A percentile compares a stretch with the other conserved stretches of the same genome.
phyloP scores from a whole-genome alignment of 768 basidiomycete genomes.

The Suillus subalutaceus region DNA sequence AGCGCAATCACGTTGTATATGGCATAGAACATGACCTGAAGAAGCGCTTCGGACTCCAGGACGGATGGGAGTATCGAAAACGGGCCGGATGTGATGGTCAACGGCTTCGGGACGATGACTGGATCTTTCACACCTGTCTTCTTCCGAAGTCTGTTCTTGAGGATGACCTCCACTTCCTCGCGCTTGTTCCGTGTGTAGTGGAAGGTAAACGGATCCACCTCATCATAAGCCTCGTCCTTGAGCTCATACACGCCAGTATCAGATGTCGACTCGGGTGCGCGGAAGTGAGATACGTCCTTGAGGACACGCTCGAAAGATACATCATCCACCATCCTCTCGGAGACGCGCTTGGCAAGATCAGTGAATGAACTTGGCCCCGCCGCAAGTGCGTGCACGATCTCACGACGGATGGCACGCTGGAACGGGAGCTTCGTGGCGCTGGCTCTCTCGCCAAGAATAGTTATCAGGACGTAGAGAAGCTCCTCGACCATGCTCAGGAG shows the following conservation, averaged over 20 bases:
- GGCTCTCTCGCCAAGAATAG: slow-evolving; percentile 80
- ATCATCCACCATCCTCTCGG: slow-evolving; percentile 87
- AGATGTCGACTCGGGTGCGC: slow-evolving; percentile 72
- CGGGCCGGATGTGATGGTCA: slow-evolving; percentile 66
- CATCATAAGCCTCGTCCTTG: slow-evolving; percentile 77
- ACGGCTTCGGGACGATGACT: slow-evolving; percentile 74
- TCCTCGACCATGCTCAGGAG: slow-evolving; percentile 90
- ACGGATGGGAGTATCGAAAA: slow-evolving; percentile 66
- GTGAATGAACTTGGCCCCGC: slow-evolving; percentile 88
- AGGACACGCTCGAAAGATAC: slow-evolving; percentile 80
- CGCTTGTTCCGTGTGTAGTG: slow-evolving; percentile 94
- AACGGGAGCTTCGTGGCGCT: slow-evolving; percentile 72
- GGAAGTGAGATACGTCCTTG: slow-evolving; percentile 78
- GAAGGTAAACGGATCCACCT: slow-evolving; percentile 95
- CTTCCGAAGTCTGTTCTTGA: slow-evolving; percentile 70
- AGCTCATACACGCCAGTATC: slow-evolving; percentile 91
- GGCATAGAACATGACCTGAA: slow-evolving; percentile 84
- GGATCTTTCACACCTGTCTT: slow-evolving; percentile 61
- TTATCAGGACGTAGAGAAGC: slow-evolving; percentile 83
- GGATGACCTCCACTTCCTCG: slow-evolving; percentile 83
- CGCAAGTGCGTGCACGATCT: slow-evolving; percentile 89
- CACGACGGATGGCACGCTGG: slow-evolving; percentile 67
- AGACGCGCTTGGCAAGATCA: slow-evolving; percentile 87
- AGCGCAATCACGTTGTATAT: slow-evolving; percentile 72
- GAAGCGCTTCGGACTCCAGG: slow-evolving; percentile 70